These are phyloP conservation scores for Pseudocercospora macadamiae DNA, from an alignment of 2,329 filamentous ascomycete species.

Conservation along the genomic window DNA sequence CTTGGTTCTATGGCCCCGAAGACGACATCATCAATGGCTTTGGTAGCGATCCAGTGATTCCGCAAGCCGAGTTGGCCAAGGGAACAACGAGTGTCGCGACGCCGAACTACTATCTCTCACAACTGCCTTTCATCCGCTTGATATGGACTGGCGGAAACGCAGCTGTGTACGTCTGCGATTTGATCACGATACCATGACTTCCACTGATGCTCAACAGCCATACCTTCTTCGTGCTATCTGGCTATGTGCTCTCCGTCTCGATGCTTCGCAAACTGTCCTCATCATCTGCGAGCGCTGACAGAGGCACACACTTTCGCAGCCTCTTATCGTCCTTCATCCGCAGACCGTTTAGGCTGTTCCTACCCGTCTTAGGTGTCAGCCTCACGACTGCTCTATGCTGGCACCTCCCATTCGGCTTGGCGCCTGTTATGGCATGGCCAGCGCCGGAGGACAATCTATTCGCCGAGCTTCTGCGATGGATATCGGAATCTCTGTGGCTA, in stretches of 20 bases:
- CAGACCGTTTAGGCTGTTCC: conserved; percentile 24
- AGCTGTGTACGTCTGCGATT: too few species aligned
- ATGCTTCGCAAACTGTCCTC: conserved; percentile 23
- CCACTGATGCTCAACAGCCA: too few species aligned
- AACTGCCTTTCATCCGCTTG: conserved; percentile 59
- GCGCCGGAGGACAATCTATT: conserved; percentile 19
- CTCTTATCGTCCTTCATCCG: conserved; percentile 19
- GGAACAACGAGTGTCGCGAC: conserved; percentile 24
- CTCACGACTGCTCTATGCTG: conserved; percentile 19
- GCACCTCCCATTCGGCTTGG: conserved; percentile 26
- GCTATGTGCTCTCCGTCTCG: conserved; percentile 48
- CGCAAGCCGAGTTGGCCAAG: background rate
- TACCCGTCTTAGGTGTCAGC: conserved; percentile 24
- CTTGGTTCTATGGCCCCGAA: conserved; percentile 40
- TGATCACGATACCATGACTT: too few species aligned
- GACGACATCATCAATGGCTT: conserved; percentile 44
- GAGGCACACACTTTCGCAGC: conserved; percentile 12
- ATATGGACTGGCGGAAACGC: conserved; percentile 63
- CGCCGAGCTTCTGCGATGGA: conserved; percentile 18
- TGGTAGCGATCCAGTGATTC: conserved; percentile 11
- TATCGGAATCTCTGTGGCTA: conserved; percentile 5
- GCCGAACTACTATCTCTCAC: conserved; percentile 50
- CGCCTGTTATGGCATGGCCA: conserved; percentile 24
- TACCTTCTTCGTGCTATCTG: conserved; percentile 56
- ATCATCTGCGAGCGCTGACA: background rate